Percentiles rank a stretch among this genome's conserved stretches.
These are phyloP conservation scores for Neurospora sp. DNA, from an alignment of 495 filamentous ascomycete species.

Conservation along the genomic window DNA sequence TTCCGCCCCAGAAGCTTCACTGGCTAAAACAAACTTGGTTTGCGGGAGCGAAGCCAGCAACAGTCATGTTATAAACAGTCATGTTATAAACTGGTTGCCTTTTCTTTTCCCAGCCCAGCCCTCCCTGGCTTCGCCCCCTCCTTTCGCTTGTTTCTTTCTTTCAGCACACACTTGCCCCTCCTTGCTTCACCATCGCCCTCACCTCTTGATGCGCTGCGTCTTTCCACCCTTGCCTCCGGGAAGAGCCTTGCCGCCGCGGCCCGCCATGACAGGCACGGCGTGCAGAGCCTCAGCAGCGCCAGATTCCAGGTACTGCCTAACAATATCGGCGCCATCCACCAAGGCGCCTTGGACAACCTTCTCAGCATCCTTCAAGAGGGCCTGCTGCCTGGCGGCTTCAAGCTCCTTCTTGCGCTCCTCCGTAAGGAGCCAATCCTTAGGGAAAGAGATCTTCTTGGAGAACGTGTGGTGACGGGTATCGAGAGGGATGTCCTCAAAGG, in stretches of 20 bases:
- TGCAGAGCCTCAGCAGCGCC: conserved; percentile 2
- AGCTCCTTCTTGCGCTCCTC: conserved; percentile 55
- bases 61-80: background rate
- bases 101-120: background rate
- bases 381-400: conserved; percentile 43
- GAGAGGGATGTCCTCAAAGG: conserved; percentile 80
- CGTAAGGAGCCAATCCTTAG: conserved; percentile 71
- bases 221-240: background rate
- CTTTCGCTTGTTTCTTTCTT: background rate
- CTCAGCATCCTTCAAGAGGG: conserved; percentile 35
- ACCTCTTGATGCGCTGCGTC: background rate
- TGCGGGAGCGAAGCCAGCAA: background rate
- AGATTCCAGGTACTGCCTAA: conserved; percentile 31
- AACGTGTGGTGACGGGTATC: conserved; percentile 79
- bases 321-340: conserved; percentile 44
- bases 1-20: background rate
- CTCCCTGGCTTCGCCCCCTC: background rate
- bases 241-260: background rate
- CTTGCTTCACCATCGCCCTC: background rate
- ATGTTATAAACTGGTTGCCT: background rate
- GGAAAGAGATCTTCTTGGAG: conserved; percentile 63
- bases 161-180: background rate
- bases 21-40: background rate
- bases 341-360: conserved; percentile 36
- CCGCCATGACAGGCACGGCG: conserved; percentile 1